These are phyloP conservation scores for Andrographis paniculata DNA, from an alignment of 305 asterid species.

Conservation along the genomic window DNA sequence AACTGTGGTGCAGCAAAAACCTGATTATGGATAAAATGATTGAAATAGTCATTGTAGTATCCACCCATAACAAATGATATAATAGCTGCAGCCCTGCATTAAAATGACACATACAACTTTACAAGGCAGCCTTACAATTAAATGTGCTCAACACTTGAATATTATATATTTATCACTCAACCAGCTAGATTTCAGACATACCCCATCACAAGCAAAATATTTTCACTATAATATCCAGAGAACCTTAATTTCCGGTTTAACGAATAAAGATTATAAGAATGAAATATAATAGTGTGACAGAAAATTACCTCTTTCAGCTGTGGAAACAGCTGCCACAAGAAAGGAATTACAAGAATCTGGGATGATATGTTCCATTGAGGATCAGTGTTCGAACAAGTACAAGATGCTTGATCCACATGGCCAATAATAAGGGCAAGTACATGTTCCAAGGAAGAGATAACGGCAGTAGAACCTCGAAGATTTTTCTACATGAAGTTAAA, in stretches of 20 bases:
- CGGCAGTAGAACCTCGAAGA: slow-evolving; percentile 38
- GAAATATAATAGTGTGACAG: slow-evolving; percentile 8
- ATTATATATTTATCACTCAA: slow-evolving; percentile 2
- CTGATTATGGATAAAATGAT: slow-evolving; percentile 35
- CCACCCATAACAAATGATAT: slow-evolving; percentile 5
- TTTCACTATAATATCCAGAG: slow-evolving; percentile 13
- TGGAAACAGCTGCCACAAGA: slow-evolving; percentile 80
- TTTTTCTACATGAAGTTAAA: slow-evolving; percentile 44
- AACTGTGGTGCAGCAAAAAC: slow-evolving; percentile 57
- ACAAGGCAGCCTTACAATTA: slow-evolving; percentile 3
- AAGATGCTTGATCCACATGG: slow-evolving; percentile 67
- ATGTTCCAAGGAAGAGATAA: slow-evolving; percentile 54
- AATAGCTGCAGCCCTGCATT: not conserved
- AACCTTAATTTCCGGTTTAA: slow-evolving; percentile 10
- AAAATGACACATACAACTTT: slow-evolving; percentile 12
- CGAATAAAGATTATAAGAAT: slow-evolving; percentile 9
- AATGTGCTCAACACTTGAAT: not conserved
- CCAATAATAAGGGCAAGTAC: slow-evolving; percentile 49
- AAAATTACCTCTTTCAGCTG: slow-evolving; percentile 73
- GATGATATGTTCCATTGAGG: slow-evolving; percentile 61
- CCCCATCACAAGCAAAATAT: slow-evolving; percentile 1
- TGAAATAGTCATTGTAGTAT: slow-evolving; percentile 8
- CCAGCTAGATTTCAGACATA: slow-evolving; percentile 7
- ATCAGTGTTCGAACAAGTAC: slow-evolving; percentile 60
- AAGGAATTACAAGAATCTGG: slow-evolving; percentile 83